Base-by-base conservation (phyloP, 1,284 basidiomycete species). In the Athelia sp. region DNA sequence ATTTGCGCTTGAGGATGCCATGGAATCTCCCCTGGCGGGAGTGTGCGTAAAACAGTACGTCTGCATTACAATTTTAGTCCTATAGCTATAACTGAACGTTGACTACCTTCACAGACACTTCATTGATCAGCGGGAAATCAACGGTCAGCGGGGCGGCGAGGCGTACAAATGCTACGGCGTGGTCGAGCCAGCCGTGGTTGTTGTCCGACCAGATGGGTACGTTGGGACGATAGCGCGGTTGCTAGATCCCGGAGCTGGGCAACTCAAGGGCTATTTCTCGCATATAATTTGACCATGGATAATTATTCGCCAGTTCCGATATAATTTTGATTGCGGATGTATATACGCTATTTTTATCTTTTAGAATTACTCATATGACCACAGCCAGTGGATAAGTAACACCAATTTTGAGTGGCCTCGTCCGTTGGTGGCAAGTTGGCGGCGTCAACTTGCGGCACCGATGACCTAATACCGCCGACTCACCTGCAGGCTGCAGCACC, bases 191-290 rank as follows among this genome's bases (percentile, higher is more conserved):
- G 82, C 76, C 4, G 64, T 89, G 19, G 78, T 87, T 23, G 71
- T 85, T 26, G 78, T 88, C 14, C 75, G 88, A 24, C 87, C 87
- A 2, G 87, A 90, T 56, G 87, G 87, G 9, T 90, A 88, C 53
- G 77, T 90, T 15, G 83, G 82, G 2, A 70, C 70, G 49, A 68
- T 87, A 19, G 70, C 71, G 1, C 74, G 81, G 0, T 62, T 87
- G 40, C 26, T 29, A 13, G 26, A 29, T 13, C 26, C 26, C 13
- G 26, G 13, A 29, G 26, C 26, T 13, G 13, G 26, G 6, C 26
- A 29, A 4, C 6, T 29, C 26, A 29, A 29, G 26, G 6, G 26
- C 26, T 29, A 29, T 29, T 29, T 29, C 13, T 29, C 26, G 6
- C 6, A 13, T 29, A 29, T 29, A 29, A 29, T 29, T 29, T 29